These are phyloP conservation scores for Vitis riparia DNA, from an alignment of 164 flowering plant species.

Conservation along the genomic window DNA sequence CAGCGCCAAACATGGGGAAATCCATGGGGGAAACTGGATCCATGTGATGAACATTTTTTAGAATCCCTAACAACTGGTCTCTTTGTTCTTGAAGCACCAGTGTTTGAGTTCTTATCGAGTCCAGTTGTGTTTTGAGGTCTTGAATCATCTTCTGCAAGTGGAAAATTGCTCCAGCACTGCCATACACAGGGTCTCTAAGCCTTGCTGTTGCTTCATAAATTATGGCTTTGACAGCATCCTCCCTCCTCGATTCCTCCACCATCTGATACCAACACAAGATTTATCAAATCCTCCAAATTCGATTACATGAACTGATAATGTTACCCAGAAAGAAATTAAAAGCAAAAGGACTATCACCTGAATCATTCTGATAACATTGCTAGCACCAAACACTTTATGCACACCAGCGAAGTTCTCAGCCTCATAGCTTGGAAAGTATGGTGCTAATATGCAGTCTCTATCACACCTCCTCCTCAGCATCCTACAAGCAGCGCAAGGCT, in stretches of 20 bases:
- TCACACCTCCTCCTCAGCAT: constrained; percentile 47
- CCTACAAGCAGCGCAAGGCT: constrained; percentile 55
- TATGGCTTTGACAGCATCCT: constrained; percentile 38
- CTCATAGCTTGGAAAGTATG: constrained; percentile 43
- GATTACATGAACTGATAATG: too few species aligned
- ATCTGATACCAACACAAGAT: constrained; percentile 19
- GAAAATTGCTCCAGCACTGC: constrained; percentile 33
- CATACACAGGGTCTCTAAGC: constrained; percentile 40
- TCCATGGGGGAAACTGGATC: constrained; percentile 5
- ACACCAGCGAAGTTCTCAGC: constrained; percentile 39
- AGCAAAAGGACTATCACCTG: constrained; percentile 22
- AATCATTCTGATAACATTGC: constrained; percentile 54
- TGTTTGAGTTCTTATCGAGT: constrained; percentile 11
- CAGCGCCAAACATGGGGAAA: neutral
- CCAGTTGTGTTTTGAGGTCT: constrained; percentile 23
- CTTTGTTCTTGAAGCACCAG: constrained; percentile 18
- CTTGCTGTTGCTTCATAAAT: constrained; percentile 43
- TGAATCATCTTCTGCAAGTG: constrained; percentile 31
- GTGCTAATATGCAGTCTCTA: constrained; percentile 38
- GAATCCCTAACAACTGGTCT: constrained; percentile 26
- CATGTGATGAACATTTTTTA: constrained; percentile 14
- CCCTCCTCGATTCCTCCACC: constrained; percentile 40
- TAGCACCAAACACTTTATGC: constrained; percentile 56
- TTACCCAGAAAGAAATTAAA: too few species aligned
- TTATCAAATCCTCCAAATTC: too few species aligned